Evolutionary conservation across 108 stramenopile species (phyloP), one percentile per base, ranked within the genome.

Genomic region (Fragilaria crotonensis): DNA sequence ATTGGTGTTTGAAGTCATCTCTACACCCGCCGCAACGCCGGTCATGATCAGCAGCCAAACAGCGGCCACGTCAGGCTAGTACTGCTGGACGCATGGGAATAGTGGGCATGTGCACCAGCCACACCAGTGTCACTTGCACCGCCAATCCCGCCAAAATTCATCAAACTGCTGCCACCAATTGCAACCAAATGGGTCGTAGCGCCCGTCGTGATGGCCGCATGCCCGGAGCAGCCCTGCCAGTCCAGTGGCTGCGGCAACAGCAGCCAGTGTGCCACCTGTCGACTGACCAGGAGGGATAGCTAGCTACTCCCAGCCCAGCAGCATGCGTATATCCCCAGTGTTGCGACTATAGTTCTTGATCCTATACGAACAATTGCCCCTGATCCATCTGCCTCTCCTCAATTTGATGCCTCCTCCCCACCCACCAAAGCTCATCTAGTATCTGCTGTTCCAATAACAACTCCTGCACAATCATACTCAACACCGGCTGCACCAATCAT

Each of bases 41-140:
- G 18, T 14, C 27, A 20, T 11, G 14, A 55, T 29, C 27, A 7
- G 5, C 18, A 14, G 5, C 54, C 18, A 14, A 7, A 27, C 30
- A 55, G 31, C 18, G 19, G 7, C 29, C 9, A 29, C 27, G n/a
- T n/a, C n/a, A n/a, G n/a, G n/a, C n/a, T n/a, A n/a, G n/a, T 61
- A 61, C 25, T 61, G 60, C 52, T 61, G 60, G 60, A 54, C 52
- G 25, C 60, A 61, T 53, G 60, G 60, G 5, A 18, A 20, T 36
- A 26, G 7, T 54, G 63, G 17, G 57, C 52, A 0, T 36, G 29
- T 20, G n/a, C n/a, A n/a, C n/a, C 30, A 33, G 0, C 25, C 60
- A 58, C 54, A 63, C 62, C 55, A 63, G 62, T 25, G 19, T 23
- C 5, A 63, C 55, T 11, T 63, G 62, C 58, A 22, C n/a, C n/a